These are phyloP conservation scores for Salicornia ramosissima DNA, from an alignment of 148 eudicot species.

Conservation along the genomic window DNA sequence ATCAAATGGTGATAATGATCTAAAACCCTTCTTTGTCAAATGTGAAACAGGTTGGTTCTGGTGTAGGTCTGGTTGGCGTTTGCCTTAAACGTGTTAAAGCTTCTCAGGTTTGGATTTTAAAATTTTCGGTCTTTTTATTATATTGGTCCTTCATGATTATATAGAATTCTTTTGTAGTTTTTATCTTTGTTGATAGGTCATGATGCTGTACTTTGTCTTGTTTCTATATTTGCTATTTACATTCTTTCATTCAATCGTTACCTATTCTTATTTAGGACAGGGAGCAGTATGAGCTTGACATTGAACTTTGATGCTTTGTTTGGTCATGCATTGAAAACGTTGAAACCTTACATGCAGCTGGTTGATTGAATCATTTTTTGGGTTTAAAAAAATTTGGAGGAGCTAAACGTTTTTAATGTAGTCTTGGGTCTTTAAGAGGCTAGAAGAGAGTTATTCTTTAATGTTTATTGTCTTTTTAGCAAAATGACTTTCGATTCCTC, in stretches of 20 bases:
- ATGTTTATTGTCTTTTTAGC: background rate
- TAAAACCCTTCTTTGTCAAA: background rate
- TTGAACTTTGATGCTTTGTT: background rate
- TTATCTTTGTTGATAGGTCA: background rate
- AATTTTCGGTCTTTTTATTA: background rate
- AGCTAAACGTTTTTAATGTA: background rate
- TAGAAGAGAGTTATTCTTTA: background rate
- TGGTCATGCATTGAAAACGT: too few species aligned
- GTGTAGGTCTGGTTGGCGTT: slow-evolving; percentile 86
- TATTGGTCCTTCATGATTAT: slow-evolving; percentile 3
- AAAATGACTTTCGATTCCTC: background rate
- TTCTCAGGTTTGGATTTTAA: slow-evolving; percentile 43
- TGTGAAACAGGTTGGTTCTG: slow-evolving; percentile 79
- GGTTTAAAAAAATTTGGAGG: background rate
- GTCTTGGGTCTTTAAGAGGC: background rate
- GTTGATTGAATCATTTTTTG: background rate
- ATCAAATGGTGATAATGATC: background rate
- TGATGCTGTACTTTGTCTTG: background rate
- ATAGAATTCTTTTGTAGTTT: background rate
- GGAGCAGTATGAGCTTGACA: background rate
- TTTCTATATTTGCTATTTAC: background rate
- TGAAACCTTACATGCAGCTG: background rate
- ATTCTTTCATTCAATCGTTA: background rate
- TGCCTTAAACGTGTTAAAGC: slow-evolving; percentile 73
- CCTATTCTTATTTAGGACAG: background rate